These are phyloP conservation scores for Microbotryum scabiosae DNA, from an alignment of 1,284 basidiomycete genomes.

Conservation along the genomic window DNA sequence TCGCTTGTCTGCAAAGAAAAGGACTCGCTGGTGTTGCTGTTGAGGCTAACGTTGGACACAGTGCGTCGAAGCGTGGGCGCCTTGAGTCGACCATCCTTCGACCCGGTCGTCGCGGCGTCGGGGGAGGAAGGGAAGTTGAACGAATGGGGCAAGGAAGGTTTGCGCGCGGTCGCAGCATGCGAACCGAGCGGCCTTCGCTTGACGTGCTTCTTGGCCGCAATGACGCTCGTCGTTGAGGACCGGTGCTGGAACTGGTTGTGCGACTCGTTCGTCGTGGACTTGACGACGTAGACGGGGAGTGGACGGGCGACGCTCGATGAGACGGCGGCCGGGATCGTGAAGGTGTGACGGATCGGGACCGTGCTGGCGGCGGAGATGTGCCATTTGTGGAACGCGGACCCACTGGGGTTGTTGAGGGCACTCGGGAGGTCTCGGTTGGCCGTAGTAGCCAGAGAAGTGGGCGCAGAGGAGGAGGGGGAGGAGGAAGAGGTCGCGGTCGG, in stretches of 20 bases:
- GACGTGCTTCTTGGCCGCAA: slow-evolving; percentile 31
- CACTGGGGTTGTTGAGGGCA: not conserved
- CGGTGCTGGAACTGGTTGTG: slow-evolving; percentile 10
- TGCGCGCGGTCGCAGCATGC: slow-evolving; percentile 29
- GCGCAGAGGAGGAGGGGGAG: no score
- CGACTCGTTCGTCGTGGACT: not conserved
- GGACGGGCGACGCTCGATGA: not conserved
- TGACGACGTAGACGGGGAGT: not conserved
- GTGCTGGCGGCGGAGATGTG: not conserved
- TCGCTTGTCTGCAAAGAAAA: no score
- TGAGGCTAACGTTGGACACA: slow-evolving; percentile 7
- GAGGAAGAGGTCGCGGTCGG: not conserved
- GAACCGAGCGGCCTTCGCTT: slow-evolving; percentile 27
- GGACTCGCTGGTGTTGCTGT: not conserved
- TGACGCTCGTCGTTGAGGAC: slow-evolving; percentile 18
- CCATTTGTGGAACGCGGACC: not conserved
- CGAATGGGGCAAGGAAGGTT: slow-evolving; percentile 21
- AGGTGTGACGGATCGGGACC: not conserved
- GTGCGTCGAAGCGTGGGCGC: not conserved
- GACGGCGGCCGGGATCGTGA: not conserved
- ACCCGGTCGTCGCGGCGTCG: not conserved
- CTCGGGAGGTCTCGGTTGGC: not conserved
- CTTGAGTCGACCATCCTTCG: not conserved
- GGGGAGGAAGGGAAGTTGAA: slow-evolving; percentile 29
- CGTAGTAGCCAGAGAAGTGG: not conserved